Evolutionary conservation across 2,329 filamentous ascomycete genomes (phyloP).

Genomic region (Colletotrichum scovillei): DNA sequence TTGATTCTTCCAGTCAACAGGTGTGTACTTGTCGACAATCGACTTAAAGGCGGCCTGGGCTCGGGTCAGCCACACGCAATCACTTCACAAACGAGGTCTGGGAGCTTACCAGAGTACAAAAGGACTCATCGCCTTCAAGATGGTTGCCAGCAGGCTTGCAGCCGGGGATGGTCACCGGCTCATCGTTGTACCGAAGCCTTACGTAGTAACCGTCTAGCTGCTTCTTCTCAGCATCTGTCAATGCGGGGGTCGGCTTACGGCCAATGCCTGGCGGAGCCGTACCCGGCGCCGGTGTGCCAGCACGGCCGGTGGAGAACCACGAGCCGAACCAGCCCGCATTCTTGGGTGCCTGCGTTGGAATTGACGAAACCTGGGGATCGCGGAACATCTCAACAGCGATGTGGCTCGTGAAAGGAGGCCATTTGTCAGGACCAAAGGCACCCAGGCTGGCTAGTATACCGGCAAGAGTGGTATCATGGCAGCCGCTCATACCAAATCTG

Average conservation of each 20-base stretch:
- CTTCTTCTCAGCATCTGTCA: constrained; percentile 66
- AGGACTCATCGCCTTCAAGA: constrained; percentile 84
- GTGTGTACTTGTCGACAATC: constrained; percentile 91
- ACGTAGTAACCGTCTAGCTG: constrained; percentile 83
- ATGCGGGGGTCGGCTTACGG: constrained; percentile 66
- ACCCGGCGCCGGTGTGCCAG: constrained; percentile 40
- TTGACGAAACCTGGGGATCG: constrained; percentile 48
- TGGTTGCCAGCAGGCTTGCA: constrained; percentile 84
- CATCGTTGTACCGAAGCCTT: constrained; percentile 90
- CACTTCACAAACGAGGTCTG: background rate
- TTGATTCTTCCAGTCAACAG: constrained; percentile 76
- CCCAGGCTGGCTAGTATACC: constrained; percentile 82
- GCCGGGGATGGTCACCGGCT: constrained; percentile 82
- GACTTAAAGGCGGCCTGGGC: constrained; percentile 85
- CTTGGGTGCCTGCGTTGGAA: constrained; percentile 37
- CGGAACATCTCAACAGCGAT: constrained; percentile 92
- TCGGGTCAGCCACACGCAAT: background rate
- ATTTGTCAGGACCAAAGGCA: constrained; percentile 76
- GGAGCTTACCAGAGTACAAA: constrained; percentile 83
- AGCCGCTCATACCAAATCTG: constrained; percentile 84
- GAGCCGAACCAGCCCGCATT: constrained; percentile 46
- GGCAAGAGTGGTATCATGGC: constrained; percentile 94
- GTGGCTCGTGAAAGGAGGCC: constrained; percentile 95
- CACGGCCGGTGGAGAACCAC: constrained; percentile 42
- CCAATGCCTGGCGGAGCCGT: constrained; percentile 62